Base-by-base conservation (phyloP, 2,329 filamentous ascomycete species). In the Tolypocladium amazonense region DNA sequence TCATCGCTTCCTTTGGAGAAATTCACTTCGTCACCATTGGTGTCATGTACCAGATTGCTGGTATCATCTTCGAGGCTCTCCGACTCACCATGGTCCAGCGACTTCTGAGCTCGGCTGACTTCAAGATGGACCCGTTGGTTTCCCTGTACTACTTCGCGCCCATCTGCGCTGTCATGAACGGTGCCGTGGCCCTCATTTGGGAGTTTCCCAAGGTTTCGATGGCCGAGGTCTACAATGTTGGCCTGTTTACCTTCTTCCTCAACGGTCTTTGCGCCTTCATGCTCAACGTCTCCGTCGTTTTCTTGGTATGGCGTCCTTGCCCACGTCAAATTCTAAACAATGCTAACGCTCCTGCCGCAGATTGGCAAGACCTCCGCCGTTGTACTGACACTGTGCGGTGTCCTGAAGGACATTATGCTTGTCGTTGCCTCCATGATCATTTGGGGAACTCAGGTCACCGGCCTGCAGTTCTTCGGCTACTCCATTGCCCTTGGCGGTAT, bases 1-100 rank as follows among this genome's bases (percentile, higher is more conserved):
- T 97, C 65, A 91, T 99, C 70, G 94, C 94, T 56, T 96, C 93
- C 1, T 84, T 96, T 64, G 94, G 94, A 69, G 94, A 99, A 79
- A 95, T 99, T 75, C 87, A 92, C 72, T 99, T 99, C 72, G 88
- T 90, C 69, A 79, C 89, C 75, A 81, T 84, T 65, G 90, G 90
- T 64, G 89, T 94, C 76, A 72, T 92, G 64, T 92, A 86, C 81
- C 90, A 94, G 77, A 79, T 88, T 62, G 86, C 81, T 60, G 90
- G 90, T 69, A 88, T 94, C 69, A 72, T 88, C 68, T 94, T 93
- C 70, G 90, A 94, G 77, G 89, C 90, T 59, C 83, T 90, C 65
- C 88, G 90, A 69, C 81, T 94, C 61, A 90, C 89, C 77, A 87
- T 94, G 86, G 89, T 94, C 58, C 87, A 93, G 79, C 86, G 87